Evolutionary conservation across 2,329 filamentous ascomycete species (phyloP), one percentile per base, ranked within the genome.

Genomic region (Clarireedia paspali): DNA sequence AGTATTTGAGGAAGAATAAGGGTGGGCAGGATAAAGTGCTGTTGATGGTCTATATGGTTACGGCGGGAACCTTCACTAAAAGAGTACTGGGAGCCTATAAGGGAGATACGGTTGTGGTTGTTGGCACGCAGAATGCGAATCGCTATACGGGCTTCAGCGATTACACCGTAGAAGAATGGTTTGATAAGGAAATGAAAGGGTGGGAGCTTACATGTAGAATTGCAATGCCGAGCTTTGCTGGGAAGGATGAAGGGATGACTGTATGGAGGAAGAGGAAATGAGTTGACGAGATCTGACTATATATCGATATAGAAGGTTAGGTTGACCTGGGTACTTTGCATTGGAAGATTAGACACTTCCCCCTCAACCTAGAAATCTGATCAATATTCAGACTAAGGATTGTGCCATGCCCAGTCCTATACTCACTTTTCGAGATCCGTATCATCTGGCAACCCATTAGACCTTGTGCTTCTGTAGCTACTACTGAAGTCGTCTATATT

Each of bases 241-340:
- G 84, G 27, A 90, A 90, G 69, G 87, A 91, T 63, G 87, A 91
- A 71, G 87, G 83, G 0, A 65, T 90, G 55, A 90, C 84, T 70
- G 77, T 88, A 20, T 89, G 58, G 60, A 57, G 46, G 42, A 60
- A 36, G 38, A 61, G 17, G 14, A 47, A 45, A 15, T 26, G 10
- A 27, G 38, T 10, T 12, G 3, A 9, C 4, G 10, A 34, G 9
- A 12, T 34, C 9, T 34, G 4, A 34, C 7, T 12, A 34, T 34
- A 4, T 34, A 4, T 34, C 30, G 4, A 14, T 12, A 12, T 34
- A 20, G 30, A 34, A 12, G 10, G 12, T 14, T 9, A 34, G 12
- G 30, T 9, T 4, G 9, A 34, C 30, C 10, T 34, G 30, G 12
- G 30, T 34, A 34, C 10, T 34, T 12, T 34, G 30, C 30, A 34